Conservation (phyloP, 352 stramenopile species). For the Phytophthora citrophthora region DNA sequence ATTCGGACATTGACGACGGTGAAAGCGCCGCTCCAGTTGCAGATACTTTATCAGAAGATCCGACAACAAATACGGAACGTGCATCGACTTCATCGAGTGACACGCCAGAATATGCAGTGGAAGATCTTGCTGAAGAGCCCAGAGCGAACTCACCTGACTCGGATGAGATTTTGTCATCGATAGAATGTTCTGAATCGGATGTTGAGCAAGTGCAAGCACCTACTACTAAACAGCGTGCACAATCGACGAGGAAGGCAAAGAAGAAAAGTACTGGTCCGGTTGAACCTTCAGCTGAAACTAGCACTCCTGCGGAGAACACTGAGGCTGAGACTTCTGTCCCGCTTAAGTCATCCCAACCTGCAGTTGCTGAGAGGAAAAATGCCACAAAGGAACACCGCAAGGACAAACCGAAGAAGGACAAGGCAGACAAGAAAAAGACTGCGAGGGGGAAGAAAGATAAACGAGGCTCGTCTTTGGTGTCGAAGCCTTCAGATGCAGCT, state of each 20-base stretch:
- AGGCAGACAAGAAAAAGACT: slow-evolving; percentile 58
- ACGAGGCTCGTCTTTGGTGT: slow-evolving; percentile 17
- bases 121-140: slow-evolving; percentile 1
- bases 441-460: slow-evolving; percentile 68
- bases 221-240: slow-evolving; percentile 5
- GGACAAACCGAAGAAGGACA: slow-evolving; percentile 70
- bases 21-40: background rate
- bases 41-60: background rate
- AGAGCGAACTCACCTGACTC: slow-evolving; percentile 4
- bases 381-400: slow-evolving; percentile 50
- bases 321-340: background rate
- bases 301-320: background rate
- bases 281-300: slow-evolving; percentile 6
- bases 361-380: slow-evolving; percentile 39
- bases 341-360: background rate
- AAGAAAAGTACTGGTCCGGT: slow-evolving; percentile 10
- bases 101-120: slow-evolving; percentile 4
- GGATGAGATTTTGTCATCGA: slow-evolving; percentile 10
- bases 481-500: slow-evolving; percentile 20
- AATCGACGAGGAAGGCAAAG: slow-evolving; percentile 26
- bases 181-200: slow-evolving; percentile 35
- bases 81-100: slow-evolving; percentile 23
- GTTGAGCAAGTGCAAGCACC: slow-evolving; percentile 15
- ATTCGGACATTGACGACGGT: background rate
- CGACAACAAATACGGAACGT: slow-evolving; percentile 11